These are phyloP conservation scores for Syzygium syzygioides DNA, from an alignment of 441 rosid genomes.

Conservation along the genomic window DNA sequence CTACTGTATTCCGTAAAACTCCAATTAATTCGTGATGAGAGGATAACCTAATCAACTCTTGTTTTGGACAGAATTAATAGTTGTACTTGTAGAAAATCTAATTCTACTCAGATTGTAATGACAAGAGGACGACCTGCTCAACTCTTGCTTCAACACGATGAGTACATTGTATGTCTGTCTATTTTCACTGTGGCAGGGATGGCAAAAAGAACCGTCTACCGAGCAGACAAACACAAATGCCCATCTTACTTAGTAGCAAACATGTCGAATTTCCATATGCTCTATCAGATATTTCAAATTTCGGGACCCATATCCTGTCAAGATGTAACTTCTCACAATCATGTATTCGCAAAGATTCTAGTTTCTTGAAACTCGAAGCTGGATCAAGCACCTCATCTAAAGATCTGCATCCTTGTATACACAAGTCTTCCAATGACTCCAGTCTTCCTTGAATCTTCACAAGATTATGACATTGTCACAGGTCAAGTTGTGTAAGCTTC, in stretches of 20 bases:
- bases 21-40: not conserved
- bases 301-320: not conserved
- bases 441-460: not conserved
- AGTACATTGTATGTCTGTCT: not conserved
- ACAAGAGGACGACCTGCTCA: not conserved
- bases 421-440: not conserved
- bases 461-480: not conserved
- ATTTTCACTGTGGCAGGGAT: not conserved
- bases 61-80: not conserved
- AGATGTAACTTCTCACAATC: not conserved
- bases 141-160: not conserved
- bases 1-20: not conserved
- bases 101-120: too few relatives aligned
- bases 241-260: not conserved
- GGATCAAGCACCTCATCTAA: not conserved
- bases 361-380: not conserved
- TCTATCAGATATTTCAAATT: not conserved
- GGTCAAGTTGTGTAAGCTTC: not conserved
- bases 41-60: not conserved
- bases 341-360: not conserved
- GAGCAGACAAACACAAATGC: not conserved
- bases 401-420: not conserved
- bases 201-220: not conserved
- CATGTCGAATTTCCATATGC: not conserved
- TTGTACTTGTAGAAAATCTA: not conserved